phyloP scores from a whole-genome alignment of 805 yeast genomes.

The Nakazawaea wickerhamii region DNA sequence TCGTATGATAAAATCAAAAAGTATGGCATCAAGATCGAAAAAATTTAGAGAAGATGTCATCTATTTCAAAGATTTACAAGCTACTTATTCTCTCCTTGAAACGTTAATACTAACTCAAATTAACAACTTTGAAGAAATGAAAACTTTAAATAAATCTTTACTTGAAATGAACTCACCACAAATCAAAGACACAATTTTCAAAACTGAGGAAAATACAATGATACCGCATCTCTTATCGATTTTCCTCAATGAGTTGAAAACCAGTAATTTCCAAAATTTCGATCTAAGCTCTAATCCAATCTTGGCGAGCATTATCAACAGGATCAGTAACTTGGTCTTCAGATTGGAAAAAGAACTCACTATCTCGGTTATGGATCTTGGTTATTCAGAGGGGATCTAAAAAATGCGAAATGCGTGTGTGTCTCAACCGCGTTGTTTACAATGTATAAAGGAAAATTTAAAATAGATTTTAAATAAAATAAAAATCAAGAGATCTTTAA shows the following conservation, averaged over 20 bases:
- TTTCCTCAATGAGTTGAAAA: neutral
- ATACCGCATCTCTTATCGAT: slow-evolving; percentile 3
- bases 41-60: slow-evolving; percentile 5
- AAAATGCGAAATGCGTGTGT: neutral
- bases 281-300: slow-evolving; percentile 8
- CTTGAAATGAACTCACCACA: neutral
- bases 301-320: neutral
- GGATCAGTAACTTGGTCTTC: neutral
- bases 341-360: slow-evolving; percentile 7
- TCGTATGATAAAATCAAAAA: neutral
- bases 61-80: neutral
- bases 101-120: slow-evolving; percentile 1
- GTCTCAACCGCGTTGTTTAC: neutral
- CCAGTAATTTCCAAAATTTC: neutral
- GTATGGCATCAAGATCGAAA: neutral
- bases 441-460: neutral
- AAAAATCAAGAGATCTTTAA: neutral
- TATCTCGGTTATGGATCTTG: slow-evolving; percentile 4
- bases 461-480: neutral
- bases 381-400: neutral
- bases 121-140: neutral
- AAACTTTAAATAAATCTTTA: neutral
- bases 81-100: slow-evolving; percentile 1
- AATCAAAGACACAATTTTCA: neutral
- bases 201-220: neutral